phyloP scores from a whole-genome alignment of 306 rosid genomes.

The Comarum palustre region DNA sequence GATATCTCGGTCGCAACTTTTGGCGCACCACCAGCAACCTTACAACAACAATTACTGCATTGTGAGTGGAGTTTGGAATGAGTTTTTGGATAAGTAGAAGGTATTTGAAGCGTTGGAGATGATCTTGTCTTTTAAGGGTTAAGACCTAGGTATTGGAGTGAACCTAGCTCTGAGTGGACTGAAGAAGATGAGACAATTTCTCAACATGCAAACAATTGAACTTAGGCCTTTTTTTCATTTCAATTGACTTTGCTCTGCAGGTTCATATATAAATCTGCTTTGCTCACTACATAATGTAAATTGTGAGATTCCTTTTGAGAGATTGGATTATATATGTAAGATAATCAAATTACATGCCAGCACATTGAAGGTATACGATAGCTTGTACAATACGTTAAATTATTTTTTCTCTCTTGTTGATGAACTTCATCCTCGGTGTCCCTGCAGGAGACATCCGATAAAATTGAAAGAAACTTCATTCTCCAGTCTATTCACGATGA shows the following conservation, averaged over 20 bases:
- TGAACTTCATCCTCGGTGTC: too few species aligned
- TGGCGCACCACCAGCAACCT: conserved; percentile 67
- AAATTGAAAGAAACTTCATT: too few species aligned
- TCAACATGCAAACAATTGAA: conserved; percentile 26
- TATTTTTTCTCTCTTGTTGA: too few species aligned
- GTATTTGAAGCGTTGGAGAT: conserved; percentile 74
- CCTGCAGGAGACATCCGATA: too few species aligned
- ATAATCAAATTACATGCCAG: too few species aligned
- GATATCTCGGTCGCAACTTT: conserved; percentile 69
- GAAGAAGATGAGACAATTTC: conserved; percentile 49
- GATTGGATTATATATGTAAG: too few species aligned
- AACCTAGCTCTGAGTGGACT: conserved; percentile 68
- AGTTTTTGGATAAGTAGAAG: conserved; percentile 51
- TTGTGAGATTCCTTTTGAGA: too few species aligned
- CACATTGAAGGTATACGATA: too few species aligned
- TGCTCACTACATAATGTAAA: conserved; percentile 3
- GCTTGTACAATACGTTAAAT: too few species aligned
- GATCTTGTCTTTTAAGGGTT: conserved; percentile 64
- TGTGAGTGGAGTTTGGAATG: conserved; percentile 90
- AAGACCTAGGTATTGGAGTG: conserved; percentile 80
- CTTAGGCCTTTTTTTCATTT: not conserved
- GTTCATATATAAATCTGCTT: not conserved
- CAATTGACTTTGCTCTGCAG: not conserved
- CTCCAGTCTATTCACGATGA: too few species aligned
- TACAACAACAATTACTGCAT: conserved; percentile 84